Evolutionary conservation across 2,329 filamentous ascomycete genomes (phyloP).

Genomic region (Talaromyces sp.): DNA sequence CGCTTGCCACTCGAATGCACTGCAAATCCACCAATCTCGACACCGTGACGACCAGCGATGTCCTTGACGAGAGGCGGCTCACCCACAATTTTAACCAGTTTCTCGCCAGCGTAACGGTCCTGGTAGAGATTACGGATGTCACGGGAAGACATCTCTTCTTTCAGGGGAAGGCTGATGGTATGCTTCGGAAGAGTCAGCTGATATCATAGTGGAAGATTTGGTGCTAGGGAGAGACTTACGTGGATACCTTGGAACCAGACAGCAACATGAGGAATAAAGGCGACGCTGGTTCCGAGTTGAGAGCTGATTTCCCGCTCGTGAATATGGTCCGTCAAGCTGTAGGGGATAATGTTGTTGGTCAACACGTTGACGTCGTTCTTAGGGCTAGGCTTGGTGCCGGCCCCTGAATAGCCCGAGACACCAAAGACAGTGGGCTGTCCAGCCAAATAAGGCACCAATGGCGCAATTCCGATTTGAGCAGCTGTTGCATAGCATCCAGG

Average conservation of each 20-base stretch:
- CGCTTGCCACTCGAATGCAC: constrained; percentile 84
- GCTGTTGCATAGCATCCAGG: constrained; percentile 95
- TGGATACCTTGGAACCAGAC: constrained; percentile 95
- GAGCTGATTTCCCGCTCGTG: constrained; percentile 85
- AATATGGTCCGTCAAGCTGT: constrained; percentile 87
- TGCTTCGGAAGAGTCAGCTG: constrained; percentile 45
- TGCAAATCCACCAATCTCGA: constrained; percentile 94
- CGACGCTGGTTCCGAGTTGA: constrained; percentile 69
- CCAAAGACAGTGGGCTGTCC: constrained; percentile 81
- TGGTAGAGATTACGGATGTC: constrained; percentile 94
- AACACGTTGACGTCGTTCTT: constrained; percentile 88
- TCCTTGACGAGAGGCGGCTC: constrained; percentile 81
- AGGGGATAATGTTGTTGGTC: constrained; percentile 82
- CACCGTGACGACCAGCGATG: constrained; percentile 78
- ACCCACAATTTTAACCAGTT: constrained; percentile 85
- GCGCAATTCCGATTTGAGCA: constrained; percentile 82
- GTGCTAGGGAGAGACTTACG: constrained; percentile 34
- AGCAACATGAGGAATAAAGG: constrained; percentile 92
- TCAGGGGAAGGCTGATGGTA: constrained; percentile 84
- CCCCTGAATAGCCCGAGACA: constrained; percentile 89
- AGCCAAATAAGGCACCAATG: constrained; percentile 70
- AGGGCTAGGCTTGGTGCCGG: constrained; percentile 85
- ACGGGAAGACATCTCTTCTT: constrained; percentile 78
- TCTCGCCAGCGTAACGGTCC: constrained; percentile 92
- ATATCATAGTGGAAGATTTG: not conserved